A percentile compares a stretch with the other conserved stretches of the same genome.
phyloP scores from a whole-genome alignment of 352 stramenopile genomes.

The Pythium folliculosum region DNA sequence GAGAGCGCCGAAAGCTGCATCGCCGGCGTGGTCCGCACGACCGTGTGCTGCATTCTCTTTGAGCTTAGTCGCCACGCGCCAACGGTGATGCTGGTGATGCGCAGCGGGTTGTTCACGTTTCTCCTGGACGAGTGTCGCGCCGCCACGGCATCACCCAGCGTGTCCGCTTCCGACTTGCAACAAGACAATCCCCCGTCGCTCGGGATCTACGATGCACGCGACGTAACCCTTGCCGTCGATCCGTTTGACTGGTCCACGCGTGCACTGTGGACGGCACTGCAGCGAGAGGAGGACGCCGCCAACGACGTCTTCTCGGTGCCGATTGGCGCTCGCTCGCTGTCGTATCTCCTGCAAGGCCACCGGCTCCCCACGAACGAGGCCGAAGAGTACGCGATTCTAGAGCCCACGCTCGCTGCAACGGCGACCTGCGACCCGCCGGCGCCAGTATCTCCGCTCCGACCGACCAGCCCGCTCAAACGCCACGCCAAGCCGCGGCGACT shows the following conservation, averaged over 20 bases:
- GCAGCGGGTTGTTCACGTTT: slow-evolving; percentile 43
- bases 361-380: slow-evolving; percentile 50
- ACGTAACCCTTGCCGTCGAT: slow-evolving; percentile 50
- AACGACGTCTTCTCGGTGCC: slow-evolving; percentile 41
- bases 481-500: slow-evolving; percentile 11
- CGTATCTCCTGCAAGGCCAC: slow-evolving; percentile 35
- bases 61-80: slow-evolving; percentile 36
- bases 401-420: background rate
- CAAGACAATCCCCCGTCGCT: background rate
- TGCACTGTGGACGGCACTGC: slow-evolving; percentile 16
- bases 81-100: slow-evolving; percentile 38
- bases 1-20: background rate
- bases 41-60: slow-evolving; percentile 44
- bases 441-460: background rate
- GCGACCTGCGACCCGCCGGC: background rate
- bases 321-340: slow-evolving; percentile 39
- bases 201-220: slow-evolving; percentile 28
- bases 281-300: slow-evolving; percentile 21
- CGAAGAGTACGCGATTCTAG: slow-evolving; percentile 32
- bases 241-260: slow-evolving; percentile 59
- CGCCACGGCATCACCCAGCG: background rate
- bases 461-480: background rate
- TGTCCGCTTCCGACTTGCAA: too few relatives aligned
- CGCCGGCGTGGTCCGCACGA: slow-evolving; percentile 2
- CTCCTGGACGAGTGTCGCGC: slow-evolving; percentile 38